Conservation (phyloP, 345 rosid genomes). For the Populus pruinosa region DNA sequence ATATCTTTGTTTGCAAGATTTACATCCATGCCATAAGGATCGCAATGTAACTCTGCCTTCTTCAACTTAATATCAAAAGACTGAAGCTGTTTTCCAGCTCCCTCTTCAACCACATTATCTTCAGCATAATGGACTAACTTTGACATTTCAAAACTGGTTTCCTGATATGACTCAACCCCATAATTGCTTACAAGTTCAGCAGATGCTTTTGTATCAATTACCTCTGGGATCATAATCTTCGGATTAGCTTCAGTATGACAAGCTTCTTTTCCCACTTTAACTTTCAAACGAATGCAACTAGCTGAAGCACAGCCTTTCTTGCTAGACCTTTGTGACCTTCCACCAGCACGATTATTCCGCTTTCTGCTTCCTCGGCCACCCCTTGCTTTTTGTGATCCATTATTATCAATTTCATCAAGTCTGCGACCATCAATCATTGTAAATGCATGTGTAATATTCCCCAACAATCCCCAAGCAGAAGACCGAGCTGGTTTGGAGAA, state of each 20-base stretch:
- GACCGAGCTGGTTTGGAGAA: constrained; percentile 60
- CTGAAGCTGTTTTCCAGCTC: constrained; percentile 21
- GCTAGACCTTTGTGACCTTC: constrained; percentile 33
- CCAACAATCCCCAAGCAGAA: constrained; percentile 65
- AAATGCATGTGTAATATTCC: constrained; percentile 46
- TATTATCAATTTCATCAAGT: constrained; percentile 32
- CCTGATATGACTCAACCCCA: constrained; percentile 16
- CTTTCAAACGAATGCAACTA: constrained; percentile 65
- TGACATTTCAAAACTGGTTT: constrained; percentile 29
- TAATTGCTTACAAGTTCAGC: constrained; percentile 24
- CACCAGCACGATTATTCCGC: constrained; percentile 23
- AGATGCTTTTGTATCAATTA: constrained; percentile 34
- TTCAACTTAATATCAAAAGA: constrained; percentile 26
- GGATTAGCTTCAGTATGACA: constrained; percentile 29
- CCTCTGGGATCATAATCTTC: constrained; percentile 36
- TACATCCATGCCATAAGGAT: constrained; percentile 30
- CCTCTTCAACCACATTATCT: constrained; percentile 36
- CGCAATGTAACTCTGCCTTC: constrained; percentile 23
- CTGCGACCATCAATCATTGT: constrained; percentile 35
- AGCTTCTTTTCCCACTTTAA: constrained; percentile 67
- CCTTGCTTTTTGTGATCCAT: constrained; percentile 34
- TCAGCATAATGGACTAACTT: constrained; percentile 18
- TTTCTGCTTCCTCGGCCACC: constrained; percentile 35
- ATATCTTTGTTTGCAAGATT: constrained; percentile 29
- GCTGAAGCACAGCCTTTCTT: constrained; percentile 37